A percentile compares a stretch with the other conserved stretches of the same genome.
phyloP scores from a whole-genome alignment of 2,329 filamentous ascomycete genomes.

The Colletotrichum scovillei region DNA sequence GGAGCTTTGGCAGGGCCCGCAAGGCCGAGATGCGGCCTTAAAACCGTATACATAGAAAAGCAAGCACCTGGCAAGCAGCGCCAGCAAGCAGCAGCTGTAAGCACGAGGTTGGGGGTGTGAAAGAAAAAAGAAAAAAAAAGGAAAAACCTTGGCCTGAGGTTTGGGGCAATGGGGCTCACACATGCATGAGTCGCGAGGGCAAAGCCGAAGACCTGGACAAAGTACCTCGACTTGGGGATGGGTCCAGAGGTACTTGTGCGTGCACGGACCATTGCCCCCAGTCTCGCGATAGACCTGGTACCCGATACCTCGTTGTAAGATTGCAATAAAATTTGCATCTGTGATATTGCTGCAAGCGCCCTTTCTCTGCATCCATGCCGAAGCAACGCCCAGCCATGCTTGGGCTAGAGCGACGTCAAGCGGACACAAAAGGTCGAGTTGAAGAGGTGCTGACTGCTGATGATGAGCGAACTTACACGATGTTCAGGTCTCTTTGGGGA shows the following conservation, averaged over 20 bases:
- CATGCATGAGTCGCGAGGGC: slow-evolving; percentile 33
- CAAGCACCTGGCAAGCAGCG: background rate
- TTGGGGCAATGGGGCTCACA: background rate
- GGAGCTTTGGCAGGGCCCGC: slow-evolving; percentile 21
- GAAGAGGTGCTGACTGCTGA: background rate
- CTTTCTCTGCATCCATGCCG: slow-evolving; percentile 12
- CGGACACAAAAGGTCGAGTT: background rate
- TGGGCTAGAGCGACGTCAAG: background rate
- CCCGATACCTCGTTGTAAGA: slow-evolving; percentile 30
- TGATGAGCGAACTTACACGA: background rate
- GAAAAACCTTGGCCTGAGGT: slow-evolving; percentile 15
- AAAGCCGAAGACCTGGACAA: slow-evolving; percentile 7
- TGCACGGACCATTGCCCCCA: slow-evolving; percentile 27
- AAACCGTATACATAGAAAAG: background rate
- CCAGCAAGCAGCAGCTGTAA: background rate
- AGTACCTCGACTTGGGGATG: slow-evolving; percentile 27
- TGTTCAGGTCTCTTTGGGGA: background rate
- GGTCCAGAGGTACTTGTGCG: slow-evolving; percentile 13
- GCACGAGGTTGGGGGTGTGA: background rate
- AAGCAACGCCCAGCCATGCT: slow-evolving; percentile 18
- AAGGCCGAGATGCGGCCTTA: slow-evolving; percentile 28
- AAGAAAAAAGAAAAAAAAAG: slow-evolving; percentile 14
- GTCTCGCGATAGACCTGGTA: slow-evolving; percentile 20
- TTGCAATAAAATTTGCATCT: slow-evolving; percentile 34
- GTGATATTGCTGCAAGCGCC: slow-evolving; percentile 28